These are phyloP conservation scores for Ploettnerulaceae sp. DNA, from an alignment of 2,329 filamentous ascomycete genomes.

Conservation along the genomic window DNA sequence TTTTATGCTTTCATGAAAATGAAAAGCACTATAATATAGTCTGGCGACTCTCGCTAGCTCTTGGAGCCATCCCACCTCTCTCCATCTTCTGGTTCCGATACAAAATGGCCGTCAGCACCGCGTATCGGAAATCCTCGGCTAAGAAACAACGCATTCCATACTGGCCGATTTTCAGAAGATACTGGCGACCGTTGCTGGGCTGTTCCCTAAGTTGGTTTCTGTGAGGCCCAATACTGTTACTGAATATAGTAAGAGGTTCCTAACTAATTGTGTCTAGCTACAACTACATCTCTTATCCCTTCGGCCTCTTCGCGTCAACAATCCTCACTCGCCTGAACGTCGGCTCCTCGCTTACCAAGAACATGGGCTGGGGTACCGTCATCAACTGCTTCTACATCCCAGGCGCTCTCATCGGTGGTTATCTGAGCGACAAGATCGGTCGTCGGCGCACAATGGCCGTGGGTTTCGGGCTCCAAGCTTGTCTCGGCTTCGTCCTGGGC, in stretches of 20 bases:
- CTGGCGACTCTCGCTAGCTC: conserved; percentile 47
- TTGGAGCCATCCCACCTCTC: conserved; percentile 39
- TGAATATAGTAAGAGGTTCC: too few species aligned
- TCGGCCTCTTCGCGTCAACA: conserved; percentile 50
- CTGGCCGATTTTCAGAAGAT: conserved; percentile 43
- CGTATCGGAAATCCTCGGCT: conserved; percentile 32
- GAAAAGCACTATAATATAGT: conserved; percentile 40
- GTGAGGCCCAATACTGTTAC: neutral
- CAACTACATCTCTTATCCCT: conserved; percentile 51
- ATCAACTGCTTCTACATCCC: conserved; percentile 49
- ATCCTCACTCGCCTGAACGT: conserved; percentile 43
- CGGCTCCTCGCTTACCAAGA: conserved; percentile 40
- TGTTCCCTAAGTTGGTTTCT: conserved; percentile 39
- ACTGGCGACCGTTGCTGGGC: conserved; percentile 52
- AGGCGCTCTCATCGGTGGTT: conserved; percentile 43
- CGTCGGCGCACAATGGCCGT: conserved; percentile 47
- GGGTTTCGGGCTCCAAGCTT: conserved; percentile 42
- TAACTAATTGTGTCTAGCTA: conserved; percentile 36
- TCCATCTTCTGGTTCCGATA: conserved; percentile 50
- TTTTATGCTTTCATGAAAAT: conserved; percentile 39
- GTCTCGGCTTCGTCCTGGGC: conserved; percentile 47
- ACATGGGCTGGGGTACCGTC: conserved; percentile 35
- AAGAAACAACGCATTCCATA: conserved; percentile 44
- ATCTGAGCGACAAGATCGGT: conserved; percentile 44
- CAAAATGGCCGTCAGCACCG: conserved; percentile 46